Percentiles rank a stretch among this genome's conserved stretches.
These are phyloP conservation scores for Penicillium sp. DNA, from an alignment of 2,329 filamentous ascomycete genomes.

Conservation along the genomic window DNA sequence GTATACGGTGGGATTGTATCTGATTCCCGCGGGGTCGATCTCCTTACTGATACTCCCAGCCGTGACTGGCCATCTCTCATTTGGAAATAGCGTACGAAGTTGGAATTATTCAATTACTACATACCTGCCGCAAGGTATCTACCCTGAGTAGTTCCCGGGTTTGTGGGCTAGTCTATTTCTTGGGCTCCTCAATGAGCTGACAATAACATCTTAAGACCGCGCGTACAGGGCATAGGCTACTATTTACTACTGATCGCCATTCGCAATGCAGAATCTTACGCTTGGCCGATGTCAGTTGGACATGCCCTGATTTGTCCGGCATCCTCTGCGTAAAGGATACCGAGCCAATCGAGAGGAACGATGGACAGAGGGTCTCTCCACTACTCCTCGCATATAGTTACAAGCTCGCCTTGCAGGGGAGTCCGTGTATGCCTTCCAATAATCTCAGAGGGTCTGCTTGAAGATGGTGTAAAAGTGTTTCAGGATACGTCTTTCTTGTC, in stretches of 20 bases:
- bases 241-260: neutral
- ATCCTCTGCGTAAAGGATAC: neutral
- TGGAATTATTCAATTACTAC: neutral
- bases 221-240: neutral
- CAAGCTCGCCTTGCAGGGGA: neutral
- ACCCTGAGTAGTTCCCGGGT: neutral
- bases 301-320: too few relatives aligned
- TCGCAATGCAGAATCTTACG: neutral
- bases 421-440: neutral
- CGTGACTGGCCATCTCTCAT: too few relatives aligned
- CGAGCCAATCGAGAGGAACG: neutral
- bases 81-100: too few relatives aligned
- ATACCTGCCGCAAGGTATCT: neutral
- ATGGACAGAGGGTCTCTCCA: neutral
- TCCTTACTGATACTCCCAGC: too few relatives aligned
- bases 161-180: neutral
- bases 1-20: too few relatives aligned
- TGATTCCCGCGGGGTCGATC: too few relatives aligned
- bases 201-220: neutral
- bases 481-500: neutral
- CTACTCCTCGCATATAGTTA: neutral
- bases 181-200: neutral
- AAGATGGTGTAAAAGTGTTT: neutral
- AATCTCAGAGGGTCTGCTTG: neutral
- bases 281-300: neutral